These are phyloP conservation scores for Tricholoma matsutake DNA, from an alignment of 768 basidiomycete genomes.

Conservation along the genomic window DNA sequence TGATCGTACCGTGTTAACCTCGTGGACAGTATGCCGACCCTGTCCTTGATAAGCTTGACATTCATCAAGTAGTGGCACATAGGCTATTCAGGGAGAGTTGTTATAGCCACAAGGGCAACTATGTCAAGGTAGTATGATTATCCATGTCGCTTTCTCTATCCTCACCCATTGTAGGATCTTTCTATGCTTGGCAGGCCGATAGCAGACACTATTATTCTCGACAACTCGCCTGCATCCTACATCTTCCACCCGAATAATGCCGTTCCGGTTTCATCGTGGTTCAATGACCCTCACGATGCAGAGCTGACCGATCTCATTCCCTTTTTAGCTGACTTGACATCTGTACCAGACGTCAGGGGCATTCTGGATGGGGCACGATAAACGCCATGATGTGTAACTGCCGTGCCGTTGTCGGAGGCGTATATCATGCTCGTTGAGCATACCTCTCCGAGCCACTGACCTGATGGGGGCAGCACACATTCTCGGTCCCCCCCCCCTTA, in stretches of 20 bases:
- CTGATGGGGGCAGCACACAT: neutral
- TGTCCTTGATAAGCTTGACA: constrained; percentile 94
- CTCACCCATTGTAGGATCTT: constrained; percentile 60
- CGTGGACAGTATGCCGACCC: constrained; percentile 88
- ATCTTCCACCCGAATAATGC: constrained; percentile 99
- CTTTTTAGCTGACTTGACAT: constrained; percentile 83
- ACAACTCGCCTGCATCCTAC: constrained; percentile 98
- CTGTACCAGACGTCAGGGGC: constrained; percentile 86
- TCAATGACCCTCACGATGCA: constrained; percentile 98
- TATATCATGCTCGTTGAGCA: neutral
- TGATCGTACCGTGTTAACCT: neutral
- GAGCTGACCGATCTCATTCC: constrained; percentile 94
- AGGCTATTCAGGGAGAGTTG: constrained; percentile 96
- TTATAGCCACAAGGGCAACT: constrained; percentile 98
- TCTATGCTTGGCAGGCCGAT: constrained; percentile 96
- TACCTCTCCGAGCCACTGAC: neutral
- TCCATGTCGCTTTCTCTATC: neutral
- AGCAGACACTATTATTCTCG: constrained; percentile 92
- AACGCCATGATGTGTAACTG: neutral
- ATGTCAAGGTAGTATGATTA: constrained; percentile 82
- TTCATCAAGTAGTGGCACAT: constrained; percentile 87
- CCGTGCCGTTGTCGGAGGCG: neutral
- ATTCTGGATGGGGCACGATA: constrained; percentile 82
- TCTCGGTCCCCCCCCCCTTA: neutral
- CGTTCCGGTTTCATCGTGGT: constrained; percentile 98